These are phyloP conservation scores for Takashimella tepidaria DNA, from an alignment of 1,284 basidiomycete genomes.

Conservation along the genomic window DNA sequence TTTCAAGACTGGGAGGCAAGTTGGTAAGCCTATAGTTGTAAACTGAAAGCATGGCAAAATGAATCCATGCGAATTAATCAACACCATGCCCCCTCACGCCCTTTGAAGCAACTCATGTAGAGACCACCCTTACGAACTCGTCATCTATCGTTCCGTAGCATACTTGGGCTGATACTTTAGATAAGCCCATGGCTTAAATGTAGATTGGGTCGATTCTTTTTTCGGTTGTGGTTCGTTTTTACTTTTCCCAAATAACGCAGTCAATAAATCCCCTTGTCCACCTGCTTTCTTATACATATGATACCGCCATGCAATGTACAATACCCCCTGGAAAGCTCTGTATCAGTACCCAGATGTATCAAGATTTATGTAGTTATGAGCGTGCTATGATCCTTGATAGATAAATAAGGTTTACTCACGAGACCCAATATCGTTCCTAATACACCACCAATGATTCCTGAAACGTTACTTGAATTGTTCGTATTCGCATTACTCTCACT, in stretches of 20 bases:
- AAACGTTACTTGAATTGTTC: conserved; percentile 2
- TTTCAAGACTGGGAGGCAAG: no score
- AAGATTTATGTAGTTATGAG: no score
- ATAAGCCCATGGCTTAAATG: conserved; percentile 31
- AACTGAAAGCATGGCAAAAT: no score
- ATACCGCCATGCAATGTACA: conserved; percentile 23
- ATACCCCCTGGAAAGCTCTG: conserved; percentile 10
- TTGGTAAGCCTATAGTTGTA: no score
- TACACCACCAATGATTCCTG: conserved; percentile 24
- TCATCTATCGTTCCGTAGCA: neutral
- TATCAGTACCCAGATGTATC: no score
- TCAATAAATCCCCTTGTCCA: conserved; percentile 20
- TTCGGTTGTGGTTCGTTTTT: conserved; percentile 5
- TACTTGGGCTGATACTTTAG: conserved; percentile 17
- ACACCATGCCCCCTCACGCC: no score
- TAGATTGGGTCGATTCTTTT: conserved; percentile 10
- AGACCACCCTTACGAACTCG: no score
- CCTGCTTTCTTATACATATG: conserved; percentile 22
- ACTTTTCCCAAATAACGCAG: conserved; percentile 18
- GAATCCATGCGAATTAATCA: no score
- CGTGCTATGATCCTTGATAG: no score
- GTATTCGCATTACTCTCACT: neutral
- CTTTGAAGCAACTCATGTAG: no score
- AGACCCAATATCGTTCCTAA: conserved; percentile 20
- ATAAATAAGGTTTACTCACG: no score